Conservation (phyloP, 441 rosid genomes). For the Adansonia grandidieri region DNA sequence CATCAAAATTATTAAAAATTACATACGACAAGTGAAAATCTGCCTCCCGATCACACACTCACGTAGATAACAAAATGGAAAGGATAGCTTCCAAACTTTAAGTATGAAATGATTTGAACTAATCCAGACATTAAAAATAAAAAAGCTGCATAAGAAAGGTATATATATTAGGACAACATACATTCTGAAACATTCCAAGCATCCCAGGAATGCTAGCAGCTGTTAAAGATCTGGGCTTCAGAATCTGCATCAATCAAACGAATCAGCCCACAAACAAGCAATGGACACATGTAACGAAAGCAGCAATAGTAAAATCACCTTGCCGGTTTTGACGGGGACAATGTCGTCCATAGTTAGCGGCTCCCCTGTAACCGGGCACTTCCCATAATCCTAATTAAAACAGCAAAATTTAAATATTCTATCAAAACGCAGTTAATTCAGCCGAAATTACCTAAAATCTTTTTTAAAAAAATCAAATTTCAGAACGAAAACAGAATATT, state of each 20-base stretch:
- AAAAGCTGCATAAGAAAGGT: not conserved
- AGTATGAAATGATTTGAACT: not conserved
- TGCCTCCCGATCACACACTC: not conserved
- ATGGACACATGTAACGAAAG: conserved; percentile 13
- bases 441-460: not conserved
- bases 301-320: conserved; percentile 46
- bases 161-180: conserved; percentile 37
- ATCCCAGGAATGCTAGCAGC: conserved; percentile 97
- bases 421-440: conserved; percentile 1
- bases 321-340: conserved; percentile 74
- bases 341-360: conserved; percentile 75
- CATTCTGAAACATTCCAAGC: conserved; percentile 93
- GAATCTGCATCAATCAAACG: conserved; percentile 53
- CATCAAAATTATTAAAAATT: not conserved
- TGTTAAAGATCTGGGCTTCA: conserved; percentile 85
- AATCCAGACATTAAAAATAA: not conserved
- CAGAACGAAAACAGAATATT: not conserved
- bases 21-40: not conserved
- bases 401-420: conserved; percentile 13
- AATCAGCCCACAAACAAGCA: not conserved
- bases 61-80: not conserved
- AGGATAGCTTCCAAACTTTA: not conserved
- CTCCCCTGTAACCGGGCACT: conserved; percentile 92
- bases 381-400: conserved; percentile 74
- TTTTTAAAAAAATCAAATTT: not conserved